Evolutionary conservation across 2,329 filamentous ascomycete genomes (phyloP).

Genomic region (Aspergillus piperis): DNA sequence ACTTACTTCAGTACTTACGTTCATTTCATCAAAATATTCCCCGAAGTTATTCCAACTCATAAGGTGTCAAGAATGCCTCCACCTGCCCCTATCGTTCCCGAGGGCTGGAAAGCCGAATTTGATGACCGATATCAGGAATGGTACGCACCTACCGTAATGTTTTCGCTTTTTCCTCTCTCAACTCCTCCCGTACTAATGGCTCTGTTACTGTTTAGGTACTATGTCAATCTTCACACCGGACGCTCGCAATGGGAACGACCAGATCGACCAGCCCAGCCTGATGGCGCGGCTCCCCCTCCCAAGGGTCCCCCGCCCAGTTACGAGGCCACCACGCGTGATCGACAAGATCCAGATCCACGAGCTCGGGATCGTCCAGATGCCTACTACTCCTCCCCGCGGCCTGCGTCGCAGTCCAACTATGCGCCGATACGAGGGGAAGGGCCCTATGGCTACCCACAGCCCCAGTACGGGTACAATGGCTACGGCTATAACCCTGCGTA

Average conservation of each 20-base stretch:
- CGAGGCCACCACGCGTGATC: not conserved
- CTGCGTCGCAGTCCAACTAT: not conserved
- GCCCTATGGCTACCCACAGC: not conserved
- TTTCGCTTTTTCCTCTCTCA: not conserved
- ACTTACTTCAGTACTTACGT: no score
- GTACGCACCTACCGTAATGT: not conserved
- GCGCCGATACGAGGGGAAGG: not conserved
- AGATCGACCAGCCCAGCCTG: not conserved
- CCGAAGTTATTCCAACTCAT: not conserved
- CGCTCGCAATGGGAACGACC: constrained; percentile 6
- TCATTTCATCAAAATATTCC: no score
- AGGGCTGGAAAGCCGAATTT: constrained; percentile 4
- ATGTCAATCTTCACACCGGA: constrained; percentile 1
- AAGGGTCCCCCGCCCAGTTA: not conserved
- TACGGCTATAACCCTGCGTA: not conserved
- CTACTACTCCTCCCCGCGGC: not conserved
- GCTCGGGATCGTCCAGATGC: no score
- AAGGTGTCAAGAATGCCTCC: not conserved
- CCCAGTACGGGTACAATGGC: not conserved
- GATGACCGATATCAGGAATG: constrained; percentile 7
- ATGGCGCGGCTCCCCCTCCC: not conserved
- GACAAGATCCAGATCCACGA: not conserved
- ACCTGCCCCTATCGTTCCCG: not conserved
- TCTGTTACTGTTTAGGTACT: not conserved
- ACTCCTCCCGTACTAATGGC: no score